Percentiles rank a stretch among this genome's conserved stretches.
Evolutionary conservation across 2,329 filamentous ascomycete species (phyloP).

Genomic region (Fusarium compactum): DNA sequence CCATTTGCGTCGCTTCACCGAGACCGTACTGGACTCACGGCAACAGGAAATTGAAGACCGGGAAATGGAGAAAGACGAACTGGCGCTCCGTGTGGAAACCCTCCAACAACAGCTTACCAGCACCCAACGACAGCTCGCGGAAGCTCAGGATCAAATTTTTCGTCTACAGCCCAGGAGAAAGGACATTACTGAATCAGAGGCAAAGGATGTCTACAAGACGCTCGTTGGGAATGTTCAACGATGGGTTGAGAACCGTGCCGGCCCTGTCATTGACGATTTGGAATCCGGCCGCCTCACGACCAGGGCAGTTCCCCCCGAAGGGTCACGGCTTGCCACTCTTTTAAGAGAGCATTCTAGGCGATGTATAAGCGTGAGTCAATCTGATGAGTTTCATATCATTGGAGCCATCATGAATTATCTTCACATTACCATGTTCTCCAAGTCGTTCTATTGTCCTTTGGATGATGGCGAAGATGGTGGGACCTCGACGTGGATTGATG

Average conservation of each 20-base stretch:
- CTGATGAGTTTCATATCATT: constrained; percentile 54
- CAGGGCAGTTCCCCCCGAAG: constrained; percentile 44
- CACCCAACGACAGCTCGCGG: constrained; percentile 49
- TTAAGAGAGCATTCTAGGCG: constrained; percentile 53
- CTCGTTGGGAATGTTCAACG: constrained; percentile 52
- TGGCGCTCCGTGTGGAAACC: constrained; percentile 47
- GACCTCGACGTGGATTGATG: constrained; percentile 51
- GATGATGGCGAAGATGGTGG: constrained; percentile 50
- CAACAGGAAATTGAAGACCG: constrained; percentile 52
- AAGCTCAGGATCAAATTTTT: constrained; percentile 52
- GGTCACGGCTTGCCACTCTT: constrained; percentile 50
- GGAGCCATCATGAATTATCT: constrained; percentile 55
- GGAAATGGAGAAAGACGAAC: constrained; percentile 48
- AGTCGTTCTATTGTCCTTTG: constrained; percentile 54
- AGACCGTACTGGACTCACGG: constrained; percentile 53
- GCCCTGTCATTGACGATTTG: constrained; percentile 50
- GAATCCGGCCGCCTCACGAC: constrained; percentile 45
- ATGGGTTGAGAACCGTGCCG: constrained; percentile 54
- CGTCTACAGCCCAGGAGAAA: constrained; percentile 50
- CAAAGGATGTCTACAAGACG: constrained; percentile 50
- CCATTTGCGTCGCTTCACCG: constrained; percentile 52
- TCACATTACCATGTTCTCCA: constrained; percentile 52
- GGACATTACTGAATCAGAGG: constrained; percentile 54
- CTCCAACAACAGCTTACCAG: constrained; percentile 50
- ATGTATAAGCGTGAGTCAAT: constrained; percentile 48